Evolutionary conservation across 1,284 basidiomycete species (phyloP), one percentile per base, ranked within the genome.

Genomic region (Pseudozyma sp.): DNA sequence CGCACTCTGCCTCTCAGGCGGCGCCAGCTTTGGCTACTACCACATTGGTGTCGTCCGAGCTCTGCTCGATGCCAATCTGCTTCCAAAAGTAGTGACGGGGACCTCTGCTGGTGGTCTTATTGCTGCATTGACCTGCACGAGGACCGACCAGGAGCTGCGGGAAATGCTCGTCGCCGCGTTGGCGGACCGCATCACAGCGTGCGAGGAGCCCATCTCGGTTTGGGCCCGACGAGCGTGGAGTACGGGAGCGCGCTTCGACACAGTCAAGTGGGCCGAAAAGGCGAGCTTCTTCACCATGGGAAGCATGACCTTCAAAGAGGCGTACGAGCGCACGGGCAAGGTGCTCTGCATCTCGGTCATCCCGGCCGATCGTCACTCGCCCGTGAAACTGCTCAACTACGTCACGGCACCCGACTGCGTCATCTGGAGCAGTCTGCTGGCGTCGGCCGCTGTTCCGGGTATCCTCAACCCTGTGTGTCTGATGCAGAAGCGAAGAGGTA

Each of bases 321-420:
- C 96, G 0, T 98, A 96, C 81, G 87, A 94, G 81, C 88, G 92
- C 72, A 99, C 97, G 0, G 96, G 97, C 29, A 62, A 93, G 81
- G 65, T 94, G 39, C 87, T 99, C 37, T 99, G 98, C 84, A 90
- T 99, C 46, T 95, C 93, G 14, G 97, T 99, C 44, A 92, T 97
- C 47, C 95, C 94, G 6, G 91, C 92, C 33, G 94, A 96, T 83
- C 89, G 92, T n/a, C 93, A 97, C 85, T 85, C 84, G 13, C 96
- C 96, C 3, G 97, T 94, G 2, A 97, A 97, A 85, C 87, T 98
- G 8, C 87, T 99, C 40, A 98, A 99, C 85, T 94, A 98, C 83
- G 89, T 98, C 60, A 98, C 95, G 11, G 93, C 94, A 9, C 96
- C 96, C 0, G 92, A 98, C 85, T 89, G 89, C 76, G 85, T 90